phyloP scores from a whole-genome alignment of 805 yeast genomes.

The Hanseniaspora meyeri region DNA sequence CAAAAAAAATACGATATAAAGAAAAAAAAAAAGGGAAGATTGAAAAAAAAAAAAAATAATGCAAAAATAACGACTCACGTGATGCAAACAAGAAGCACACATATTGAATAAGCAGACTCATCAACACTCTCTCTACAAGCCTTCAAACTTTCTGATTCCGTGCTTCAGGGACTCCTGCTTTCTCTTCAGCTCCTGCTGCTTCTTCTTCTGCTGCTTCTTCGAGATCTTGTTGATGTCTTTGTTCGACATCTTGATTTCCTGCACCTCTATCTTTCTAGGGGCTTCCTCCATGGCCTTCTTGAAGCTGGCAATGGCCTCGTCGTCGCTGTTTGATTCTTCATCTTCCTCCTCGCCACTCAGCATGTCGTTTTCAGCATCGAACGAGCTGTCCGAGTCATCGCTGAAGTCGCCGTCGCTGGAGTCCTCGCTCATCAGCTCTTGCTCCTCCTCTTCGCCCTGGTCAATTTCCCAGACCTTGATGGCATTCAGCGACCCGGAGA shows the following conservation, averaged over 20 bases:
- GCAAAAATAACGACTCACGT: too few relatives aligned
- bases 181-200: conserved; percentile 15
- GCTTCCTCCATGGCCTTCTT: conserved; percentile 4
- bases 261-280: conserved; percentile 1
- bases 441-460: conserved; percentile 24
- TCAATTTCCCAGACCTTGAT: conserved; percentile 60
- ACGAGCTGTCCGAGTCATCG: conserved; percentile 4
- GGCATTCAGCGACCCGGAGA: conserved; percentile 73
- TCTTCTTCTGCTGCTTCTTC: conserved; percentile 16
- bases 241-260: conserved; percentile 17
- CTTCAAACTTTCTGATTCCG: conserved; percentile 56
- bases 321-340: conserved; percentile 18
- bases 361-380: conserved; percentile 18
- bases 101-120: too few relatives aligned
- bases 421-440: conserved; percentile 20
- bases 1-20: neutral
- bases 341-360: conserved; percentile 22
- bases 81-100: too few relatives aligned
- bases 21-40: neutral
- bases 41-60: neutral
- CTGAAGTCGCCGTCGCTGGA: conserved; percentile 13
- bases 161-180: conserved; percentile 37
- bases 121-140: too few relatives aligned
- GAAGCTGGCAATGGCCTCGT: conserved; percentile 9
- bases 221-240: conserved; percentile 17